Percentiles rank a stretch among this genome's conserved stretches.
These are phyloP conservation scores for Aechmea fasciata DNA, from an alignment of 176 grass and related monocot genomes.

Conservation along the genomic window DNA sequence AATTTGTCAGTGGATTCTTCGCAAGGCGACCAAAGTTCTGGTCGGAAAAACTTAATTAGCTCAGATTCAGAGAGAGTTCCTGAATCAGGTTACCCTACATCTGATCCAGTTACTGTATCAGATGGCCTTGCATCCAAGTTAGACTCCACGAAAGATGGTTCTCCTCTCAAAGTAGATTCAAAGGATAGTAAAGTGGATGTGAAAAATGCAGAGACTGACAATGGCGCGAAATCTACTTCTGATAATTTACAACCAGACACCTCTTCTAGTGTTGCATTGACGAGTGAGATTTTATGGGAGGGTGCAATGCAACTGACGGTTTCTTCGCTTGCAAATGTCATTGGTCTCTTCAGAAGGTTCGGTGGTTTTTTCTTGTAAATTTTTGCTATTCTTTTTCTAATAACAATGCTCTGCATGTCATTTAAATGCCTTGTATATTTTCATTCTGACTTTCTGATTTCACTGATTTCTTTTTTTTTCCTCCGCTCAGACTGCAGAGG, in stretches of 20 bases:
- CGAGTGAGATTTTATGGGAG: constrained; percentile 60
- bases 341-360: constrained; percentile 72
- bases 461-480: too few relatives aligned
- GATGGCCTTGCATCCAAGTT: constrained; percentile 7
- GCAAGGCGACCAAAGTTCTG: constrained; percentile 25
- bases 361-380: constrained; percentile 10
- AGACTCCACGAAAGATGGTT: constrained; percentile 21
- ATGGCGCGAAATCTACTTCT: constrained; percentile 31
- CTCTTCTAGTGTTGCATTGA: constrained; percentile 4
- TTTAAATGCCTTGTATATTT: too few relatives aligned
- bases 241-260: constrained; percentile 17
- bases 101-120: constrained; percentile 20
- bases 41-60: constrained; percentile 14
- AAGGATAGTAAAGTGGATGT: constrained; percentile 15
- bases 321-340: constrained; percentile 35
- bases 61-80: constrained; percentile 17
- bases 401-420: too few relatives aligned
- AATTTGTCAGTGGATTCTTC: constrained; percentile 24
- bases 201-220: constrained; percentile 33
- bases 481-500: too few relatives aligned
- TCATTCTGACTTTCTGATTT: too few relatives aligned
- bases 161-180: constrained; percentile 8
- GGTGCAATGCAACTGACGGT: constrained; percentile 55
- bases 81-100: constrained; percentile 2
- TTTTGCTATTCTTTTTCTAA: constrained; percentile 9